Evolutionary conservation across 768 basidiomycete species (phyloP).

Genomic region (Mycena rebaudengoi): DNA sequence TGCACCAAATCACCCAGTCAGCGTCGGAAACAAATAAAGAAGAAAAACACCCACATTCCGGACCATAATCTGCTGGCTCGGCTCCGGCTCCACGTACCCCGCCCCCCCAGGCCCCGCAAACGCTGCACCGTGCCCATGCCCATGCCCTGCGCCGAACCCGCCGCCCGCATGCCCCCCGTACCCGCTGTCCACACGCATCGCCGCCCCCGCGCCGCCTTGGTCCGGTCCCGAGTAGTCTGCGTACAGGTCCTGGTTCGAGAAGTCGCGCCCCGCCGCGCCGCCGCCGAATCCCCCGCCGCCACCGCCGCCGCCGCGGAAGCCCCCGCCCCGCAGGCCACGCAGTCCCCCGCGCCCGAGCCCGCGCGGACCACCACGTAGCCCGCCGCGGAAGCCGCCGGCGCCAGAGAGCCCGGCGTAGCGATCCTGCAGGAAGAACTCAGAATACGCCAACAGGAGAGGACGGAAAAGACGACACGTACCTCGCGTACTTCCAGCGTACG

Average conservation of each 20-base stretch:
- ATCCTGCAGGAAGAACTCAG: conserved; percentile 58
- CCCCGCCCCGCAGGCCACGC: conserved; percentile 48
- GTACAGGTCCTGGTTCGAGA: conserved; percentile 90
- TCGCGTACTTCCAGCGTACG: conserved; percentile 95
- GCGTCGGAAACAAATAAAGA: conserved; percentile 1
- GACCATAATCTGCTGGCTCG: conserved; percentile 97
- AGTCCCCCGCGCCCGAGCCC: conserved; percentile 38
- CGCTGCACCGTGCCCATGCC: conserved; percentile 41
- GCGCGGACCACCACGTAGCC: conserved; percentile 60
- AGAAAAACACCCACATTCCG: conserved; percentile 82
- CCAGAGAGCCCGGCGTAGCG: conserved; percentile 89
- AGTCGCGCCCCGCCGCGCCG: conserved; percentile 71
- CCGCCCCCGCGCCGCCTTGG: conserved; percentile 58
- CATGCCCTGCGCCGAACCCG: conserved; percentile 42
- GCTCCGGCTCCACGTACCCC: conserved; percentile 71
- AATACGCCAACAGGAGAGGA: background rate
- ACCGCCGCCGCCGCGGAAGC: conserved; percentile 46
- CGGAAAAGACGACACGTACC: conserved; percentile 51
- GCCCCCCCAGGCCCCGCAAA: conserved; percentile 41
- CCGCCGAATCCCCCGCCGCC: conserved; percentile 53
- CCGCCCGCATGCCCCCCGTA: conserved; percentile 36
- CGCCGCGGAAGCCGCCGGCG: conserved; percentile 66
- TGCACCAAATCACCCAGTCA: conserved; percentile 38
- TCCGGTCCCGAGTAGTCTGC: conserved; percentile 94
- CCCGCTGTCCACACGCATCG: conserved; percentile 46